Conservation (phyloP, 495 filamentous ascomycete genomes). For the Neohortaea acidophila region DNA sequence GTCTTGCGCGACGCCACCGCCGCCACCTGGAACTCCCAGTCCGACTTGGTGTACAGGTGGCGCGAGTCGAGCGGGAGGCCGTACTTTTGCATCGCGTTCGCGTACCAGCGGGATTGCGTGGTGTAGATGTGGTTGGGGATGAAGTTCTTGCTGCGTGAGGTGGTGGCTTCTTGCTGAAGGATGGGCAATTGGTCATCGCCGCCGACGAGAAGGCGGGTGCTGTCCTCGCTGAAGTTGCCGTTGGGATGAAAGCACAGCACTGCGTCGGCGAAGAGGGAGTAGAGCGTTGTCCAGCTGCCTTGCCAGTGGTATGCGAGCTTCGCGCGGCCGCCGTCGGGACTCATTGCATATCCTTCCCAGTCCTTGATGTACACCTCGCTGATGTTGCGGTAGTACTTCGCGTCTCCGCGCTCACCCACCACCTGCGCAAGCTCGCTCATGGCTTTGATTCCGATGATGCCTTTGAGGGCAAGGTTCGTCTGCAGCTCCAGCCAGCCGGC, state of each 20-base stretch:
- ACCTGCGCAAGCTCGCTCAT: constrained; percentile 73
- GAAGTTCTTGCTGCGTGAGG: constrained; percentile 19
- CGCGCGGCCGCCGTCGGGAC: constrained; percentile 65
- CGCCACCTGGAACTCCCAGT: constrained; percentile 31
- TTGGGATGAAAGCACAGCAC: constrained; percentile 29
- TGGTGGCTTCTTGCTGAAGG: neutral
- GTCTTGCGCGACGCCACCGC: constrained; percentile 23
- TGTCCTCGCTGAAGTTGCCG: too few species aligned
- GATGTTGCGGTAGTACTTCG: constrained; percentile 53
- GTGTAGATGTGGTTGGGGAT: constrained; percentile 29
- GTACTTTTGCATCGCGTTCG: constrained; percentile 28
- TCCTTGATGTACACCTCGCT: constrained; percentile 63
- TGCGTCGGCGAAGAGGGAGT: constrained; percentile 30
- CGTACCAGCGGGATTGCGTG: constrained; percentile 27
- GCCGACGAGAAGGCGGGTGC: neutral
- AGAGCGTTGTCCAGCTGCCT: constrained; percentile 76
- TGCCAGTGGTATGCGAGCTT: constrained; percentile 92
- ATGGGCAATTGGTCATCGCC: constrained; percentile 4
- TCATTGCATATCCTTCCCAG: constrained; percentile 71
- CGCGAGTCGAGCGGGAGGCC: constrained; percentile 31
- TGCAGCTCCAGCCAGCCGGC: constrained; percentile 85
- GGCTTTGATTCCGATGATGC: constrained; percentile 85
- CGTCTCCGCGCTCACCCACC: constrained; percentile 50
- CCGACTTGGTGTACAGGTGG: constrained; percentile 31
- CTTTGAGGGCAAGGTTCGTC: constrained; percentile 86